Evolutionary conservation across 352 stramenopile genomes (phyloP), one percentile per base, ranked within the genome.

Genomic region (Thalassiosira sp.): DNA sequence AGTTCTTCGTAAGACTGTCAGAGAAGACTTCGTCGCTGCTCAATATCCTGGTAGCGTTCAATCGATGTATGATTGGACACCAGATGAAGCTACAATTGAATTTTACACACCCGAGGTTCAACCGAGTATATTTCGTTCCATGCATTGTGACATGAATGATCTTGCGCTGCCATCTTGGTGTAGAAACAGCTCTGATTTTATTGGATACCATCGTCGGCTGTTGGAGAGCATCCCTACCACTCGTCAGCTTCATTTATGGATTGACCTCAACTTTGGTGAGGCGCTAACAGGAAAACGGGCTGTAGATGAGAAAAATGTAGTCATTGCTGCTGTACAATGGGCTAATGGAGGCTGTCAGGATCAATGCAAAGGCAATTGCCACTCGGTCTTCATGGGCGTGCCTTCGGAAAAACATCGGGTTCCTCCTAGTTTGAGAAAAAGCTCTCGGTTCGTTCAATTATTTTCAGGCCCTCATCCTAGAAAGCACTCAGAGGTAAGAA

Each of bases 241-340:
- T 15, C 37, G 37, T 1, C 57, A 91, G 8, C 76, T 98, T 3
- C 95, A 98, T 76, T 71, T 87, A 13, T 98, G 96, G 96, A 98
- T 98, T 67, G 95, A 98, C 70, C 79, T 98, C n/a, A 98, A 96
- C 68, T 98, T 98, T 76, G 96, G 96, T 1, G 86, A 90, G 22
- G 87, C 85, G 7, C 77, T 97, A 16, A 90, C 79, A 53, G 95
- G 95, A 2, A 82, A 95, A 8, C 77, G 74, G 24, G 94, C 95
- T 15, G 81, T 97, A 11, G 69, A 79, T 2, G 87, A 96, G 58
- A 98, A 97, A 76, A 98, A 98, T 53, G 90, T 98, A 0, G 94
- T 94, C 2, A 76, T 98, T 5, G 22, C 58, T 35, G 8, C 31
- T 20, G 59, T 72, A 20, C 45, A 24, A 31, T 77, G 59, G 66